Evolutionary conservation across 768 basidiomycete genomes (phyloP).

Genomic region (Suillus luteus): DNA sequence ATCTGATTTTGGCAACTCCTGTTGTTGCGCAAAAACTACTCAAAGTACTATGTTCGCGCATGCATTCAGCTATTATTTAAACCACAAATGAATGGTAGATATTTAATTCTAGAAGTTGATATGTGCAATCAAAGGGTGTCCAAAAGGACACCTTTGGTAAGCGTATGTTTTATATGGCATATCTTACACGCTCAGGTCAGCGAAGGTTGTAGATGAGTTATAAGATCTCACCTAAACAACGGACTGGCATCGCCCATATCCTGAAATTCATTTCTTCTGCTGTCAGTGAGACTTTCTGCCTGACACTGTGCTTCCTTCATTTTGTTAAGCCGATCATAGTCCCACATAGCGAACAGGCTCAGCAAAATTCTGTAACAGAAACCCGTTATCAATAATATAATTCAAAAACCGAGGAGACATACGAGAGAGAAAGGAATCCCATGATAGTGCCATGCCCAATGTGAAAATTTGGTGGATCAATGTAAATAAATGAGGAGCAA

Average conservation of each 20-base stretch:
- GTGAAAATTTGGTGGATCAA: constrained; percentile 39
- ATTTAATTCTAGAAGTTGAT: not conserved
- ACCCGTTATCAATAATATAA: constrained; percentile 31
- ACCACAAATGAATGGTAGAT: not conserved
- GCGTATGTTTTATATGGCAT: constrained; percentile 16
- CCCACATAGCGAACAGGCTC: constrained; percentile 48
- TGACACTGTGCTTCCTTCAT: constrained; percentile 47
- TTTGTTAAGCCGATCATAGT: constrained; percentile 51
- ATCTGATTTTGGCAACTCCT: constrained; percentile 9
- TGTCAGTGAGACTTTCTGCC: constrained; percentile 44
- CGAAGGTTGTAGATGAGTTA: not conserved
- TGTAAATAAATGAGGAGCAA: constrained; percentile 45
- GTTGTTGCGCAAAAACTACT: not conserved
- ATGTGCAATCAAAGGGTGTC: not conserved
- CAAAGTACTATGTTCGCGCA: no score
- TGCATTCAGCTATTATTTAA: not conserved
- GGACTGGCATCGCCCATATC: constrained; percentile 57
- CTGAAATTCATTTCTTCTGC: constrained; percentile 41
- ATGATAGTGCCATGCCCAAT: constrained; percentile 40
- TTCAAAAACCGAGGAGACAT: constrained; percentile 1
- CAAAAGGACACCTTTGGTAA: not conserved
- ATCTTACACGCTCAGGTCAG: constrained; percentile 1
- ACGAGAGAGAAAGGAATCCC: constrained; percentile 37
- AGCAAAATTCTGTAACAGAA: constrained; percentile 41
- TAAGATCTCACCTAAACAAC: constrained; percentile 44